These are phyloP conservation scores for Populus ilicifolia DNA, from an alignment of 345 rosid species.

Conservation along the genomic window DNA sequence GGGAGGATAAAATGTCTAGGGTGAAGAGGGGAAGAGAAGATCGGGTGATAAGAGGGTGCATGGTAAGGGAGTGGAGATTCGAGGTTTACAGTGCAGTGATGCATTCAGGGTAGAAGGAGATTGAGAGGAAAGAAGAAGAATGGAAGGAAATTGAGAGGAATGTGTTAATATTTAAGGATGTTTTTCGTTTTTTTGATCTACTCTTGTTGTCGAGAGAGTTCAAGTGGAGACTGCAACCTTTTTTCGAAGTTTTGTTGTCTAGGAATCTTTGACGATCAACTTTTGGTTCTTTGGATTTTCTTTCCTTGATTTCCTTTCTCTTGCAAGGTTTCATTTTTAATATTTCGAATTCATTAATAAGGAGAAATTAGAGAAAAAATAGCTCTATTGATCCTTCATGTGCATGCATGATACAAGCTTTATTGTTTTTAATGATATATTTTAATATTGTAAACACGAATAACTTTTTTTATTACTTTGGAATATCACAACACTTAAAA, in stretches of 20 bases:
- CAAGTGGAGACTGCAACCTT: background rate
- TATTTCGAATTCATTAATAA: no score
- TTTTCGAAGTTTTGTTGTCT: background rate
- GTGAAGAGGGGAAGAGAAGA: conserved; percentile 30
- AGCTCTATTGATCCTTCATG: no score
- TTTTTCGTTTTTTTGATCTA: background rate
- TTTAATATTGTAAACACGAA: no score
- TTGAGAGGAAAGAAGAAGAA: background rate
- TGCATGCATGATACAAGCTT: no score
- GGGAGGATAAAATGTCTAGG: conserved; percentile 29
- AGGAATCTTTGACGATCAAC: no score
- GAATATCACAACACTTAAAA: no score
- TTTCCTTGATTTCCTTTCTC: background rate
- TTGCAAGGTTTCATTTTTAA: background rate
- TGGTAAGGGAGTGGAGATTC: conserved; percentile 33
- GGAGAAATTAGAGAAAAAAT: no score
- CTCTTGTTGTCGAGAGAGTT: background rate
- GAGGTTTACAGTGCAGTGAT: conserved; percentile 42
- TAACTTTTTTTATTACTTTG: no score
- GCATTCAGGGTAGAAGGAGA: conserved; percentile 31
- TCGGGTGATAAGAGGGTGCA: conserved; percentile 15
- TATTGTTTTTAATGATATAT: no score
- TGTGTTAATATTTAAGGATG: background rate
- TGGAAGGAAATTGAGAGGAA: no score
- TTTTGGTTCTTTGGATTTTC: background rate